These are phyloP conservation scores for Diophrys appendiculata DNA, from an alignment of 73 alveolate genomes.

Conservation along the genomic window DNA sequence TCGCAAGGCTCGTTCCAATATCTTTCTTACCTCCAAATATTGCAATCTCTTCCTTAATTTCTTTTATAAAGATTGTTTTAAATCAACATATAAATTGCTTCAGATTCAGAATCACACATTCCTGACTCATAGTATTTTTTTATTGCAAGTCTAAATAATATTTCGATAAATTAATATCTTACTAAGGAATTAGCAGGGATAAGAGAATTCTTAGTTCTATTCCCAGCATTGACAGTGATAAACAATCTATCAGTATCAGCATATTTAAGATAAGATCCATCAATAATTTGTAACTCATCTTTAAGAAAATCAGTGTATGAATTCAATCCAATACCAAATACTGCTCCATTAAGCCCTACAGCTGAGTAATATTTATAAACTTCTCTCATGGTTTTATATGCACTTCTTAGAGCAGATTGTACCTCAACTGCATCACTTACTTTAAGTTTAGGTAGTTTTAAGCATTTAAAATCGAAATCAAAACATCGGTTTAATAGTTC, in stretches of 20 bases:
- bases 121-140: conserved; percentile 39
- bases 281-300: neutral
- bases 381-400: conserved; percentile 5
- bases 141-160: conserved; percentile 47
- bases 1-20: conserved; percentile 75
- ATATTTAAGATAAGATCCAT: neutral
- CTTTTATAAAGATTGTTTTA: conserved; percentile 17
- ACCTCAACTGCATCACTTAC: conserved; percentile 26
- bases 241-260: conserved; percentile 7
- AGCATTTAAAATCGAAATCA: conserved; percentile 42
- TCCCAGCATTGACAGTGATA: neutral
- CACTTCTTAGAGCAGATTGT: conserved; percentile 21
- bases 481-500: conserved; percentile 24
- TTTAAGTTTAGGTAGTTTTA: conserved; percentile 36
- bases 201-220: neutral
- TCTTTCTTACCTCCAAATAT: conserved; percentile 76
- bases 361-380: conserved; percentile 1
- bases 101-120: conserved; percentile 18
- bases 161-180: conserved; percentile 18
- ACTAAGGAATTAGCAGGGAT: conserved; percentile 6
- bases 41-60: conserved; percentile 2
- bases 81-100: conserved; percentile 42
- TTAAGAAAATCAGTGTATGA: neutral
- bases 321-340: neutral
- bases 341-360: neutral